Evolutionary conservation across 805 yeast species (phyloP), one percentile per base, ranked within the genome.

Genomic region (Spathaspora arborariae): DNA sequence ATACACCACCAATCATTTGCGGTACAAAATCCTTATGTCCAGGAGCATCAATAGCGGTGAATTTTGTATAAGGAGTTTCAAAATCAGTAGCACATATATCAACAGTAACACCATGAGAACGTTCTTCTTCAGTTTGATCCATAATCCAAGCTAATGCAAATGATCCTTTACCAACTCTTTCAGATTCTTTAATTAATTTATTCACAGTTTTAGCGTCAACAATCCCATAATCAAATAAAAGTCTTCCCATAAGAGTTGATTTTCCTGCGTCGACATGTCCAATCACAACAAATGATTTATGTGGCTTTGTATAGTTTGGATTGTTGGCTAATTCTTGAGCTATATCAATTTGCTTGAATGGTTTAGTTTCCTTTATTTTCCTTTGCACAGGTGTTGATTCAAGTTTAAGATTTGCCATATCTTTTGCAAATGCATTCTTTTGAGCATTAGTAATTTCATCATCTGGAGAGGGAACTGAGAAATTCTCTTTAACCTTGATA

Each of bases 241-340:
- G 61, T 41, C 94, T 65, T 5, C 95, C 95, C 79, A 86, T 79
- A 43, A 87, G 70, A 1, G 95, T 87, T 2, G 90, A 84, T 57
- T 87, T 87, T 13, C 95, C 95, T 0, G 92, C 88, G 63, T 87
- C 95, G 5, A 87, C 92, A 62, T 87, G 95, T 9, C 95, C 94
- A 53, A 87, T 84, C 3, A 87, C 89, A 27, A 86, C 90, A 56
- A 85, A 85, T n/a, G 85, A 78, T 42, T 82, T 65, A 45, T 72
- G 76, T 1, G 87, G 85, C 54, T 81, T 82, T 33, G 52, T 42
- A 50, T 58, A 67, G 5, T 56, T 47, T 9, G 59, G 45, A 52
- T 70, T 67, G 8, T 60, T 53, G 3, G 58, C 44, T 20, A 78
- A 51, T 53, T 75, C 78, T 20, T 64, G 49, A 11, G 56, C 60